A percentile compares a stretch with the other conserved stretches of the same genome.
Evolutionary conservation across 2,329 filamentous ascomycete species (phyloP).

Genomic region (Capronia americana): DNA sequence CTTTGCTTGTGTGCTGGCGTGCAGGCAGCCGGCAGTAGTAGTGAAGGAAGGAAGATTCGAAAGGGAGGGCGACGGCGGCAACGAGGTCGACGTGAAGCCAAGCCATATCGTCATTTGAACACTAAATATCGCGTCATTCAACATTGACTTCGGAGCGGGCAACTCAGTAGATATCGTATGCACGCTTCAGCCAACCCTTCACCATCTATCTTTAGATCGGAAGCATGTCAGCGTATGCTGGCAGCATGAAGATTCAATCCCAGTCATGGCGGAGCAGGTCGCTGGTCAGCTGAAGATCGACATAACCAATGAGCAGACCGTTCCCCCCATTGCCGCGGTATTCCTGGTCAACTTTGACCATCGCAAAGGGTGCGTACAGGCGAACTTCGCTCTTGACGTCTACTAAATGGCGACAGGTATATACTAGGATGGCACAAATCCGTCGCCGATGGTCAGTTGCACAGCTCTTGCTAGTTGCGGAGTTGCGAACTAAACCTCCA

Average conservation of each 20-base stretch:
- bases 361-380: constrained; percentile 73
- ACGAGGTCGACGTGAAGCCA: neutral
- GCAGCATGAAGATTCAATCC: constrained; percentile 3
- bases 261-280: constrained; percentile 21
- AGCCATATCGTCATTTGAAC: neutral
- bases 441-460: constrained; percentile 62
- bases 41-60: neutral
- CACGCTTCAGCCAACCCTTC: neutral
- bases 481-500: constrained; percentile 27
- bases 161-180: neutral
- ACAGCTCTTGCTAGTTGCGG: neutral
- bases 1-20: neutral
- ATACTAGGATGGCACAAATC: constrained; percentile 88
- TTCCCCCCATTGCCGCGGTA: constrained; percentile 70
- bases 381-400: constrained; percentile 10
- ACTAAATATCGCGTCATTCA: neutral
- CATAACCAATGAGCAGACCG: constrained; percentile 24
- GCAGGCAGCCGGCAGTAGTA: neutral
- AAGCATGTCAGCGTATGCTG: constrained; percentile 11
- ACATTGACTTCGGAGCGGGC: neutral
- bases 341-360: constrained; percentile 93
- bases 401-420: constrained; percentile 57
- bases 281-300: constrained; percentile 26
- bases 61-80: neutral
- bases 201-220: neutral